Evolutionary conservation across 768 basidiomycete species (phyloP), one percentile per base, ranked within the genome.

Genomic region (Gymnopilus dilepis): DNA sequence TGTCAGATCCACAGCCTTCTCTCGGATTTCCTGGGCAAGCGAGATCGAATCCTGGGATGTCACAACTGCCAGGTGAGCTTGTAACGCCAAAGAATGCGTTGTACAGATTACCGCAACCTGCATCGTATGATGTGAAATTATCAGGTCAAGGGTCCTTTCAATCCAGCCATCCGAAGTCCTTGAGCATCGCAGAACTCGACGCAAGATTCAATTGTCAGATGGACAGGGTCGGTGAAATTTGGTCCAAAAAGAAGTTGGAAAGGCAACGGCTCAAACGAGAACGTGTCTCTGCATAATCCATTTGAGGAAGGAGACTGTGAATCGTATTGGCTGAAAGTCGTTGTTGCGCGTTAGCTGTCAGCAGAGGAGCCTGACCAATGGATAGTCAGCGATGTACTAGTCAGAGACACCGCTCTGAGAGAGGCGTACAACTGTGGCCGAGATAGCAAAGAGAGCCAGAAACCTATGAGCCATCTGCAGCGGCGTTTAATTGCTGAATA

Each of bases 21-120:
- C 22, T 26, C 12, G 43, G 42, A n/a, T 58, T 47, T 48, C 57
- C 57, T 33, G 57, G 57, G 15, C 57, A 58, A 11, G 28, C 43
- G 5, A 30, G 1, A 4, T 31, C 19, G 1, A 13, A n/a, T 19
- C 3, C 43, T 0, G 57, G 28, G 22, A 2, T 47, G 9, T 48
- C 9, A 22, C 57, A 58, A 22, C 48, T 45, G 8, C 31, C 31
- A 19, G 4, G 12, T 28, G 47, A 43, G 26, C 57, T 58, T 33
- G 47, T 45, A 34, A 58, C 47, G 12, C 57, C 47, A 8, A 45
- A 58, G 8, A 11, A 9, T 2, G 57, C 43, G 34, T 58, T 58
- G 57, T 34, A 58, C 26, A 58, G 47, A 22, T 58, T 58, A 13
- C 43, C 57, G 17, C 57, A 58, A 48, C 57, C 57, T 58, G 17